Evolutionary conservation across 257 asterid species (phyloP).

Genomic region (Datura wrightii): DNA sequence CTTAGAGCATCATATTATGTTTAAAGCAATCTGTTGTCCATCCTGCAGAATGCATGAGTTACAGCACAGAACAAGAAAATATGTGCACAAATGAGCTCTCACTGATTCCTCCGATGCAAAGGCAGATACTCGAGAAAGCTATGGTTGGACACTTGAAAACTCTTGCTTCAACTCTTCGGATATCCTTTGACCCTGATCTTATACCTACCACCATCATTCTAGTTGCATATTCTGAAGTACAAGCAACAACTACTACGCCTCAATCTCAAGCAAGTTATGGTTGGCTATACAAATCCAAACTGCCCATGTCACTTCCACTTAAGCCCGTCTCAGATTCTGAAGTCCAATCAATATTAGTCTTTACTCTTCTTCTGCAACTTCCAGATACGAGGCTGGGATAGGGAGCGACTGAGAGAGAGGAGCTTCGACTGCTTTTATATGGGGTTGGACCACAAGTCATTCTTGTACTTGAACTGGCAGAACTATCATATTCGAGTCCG

Average conservation of each 20-base stretch:
- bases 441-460: neutral
- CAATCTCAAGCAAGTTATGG: neutral
- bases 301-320: neutral
- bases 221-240: neutral
- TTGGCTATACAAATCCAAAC: neutral
- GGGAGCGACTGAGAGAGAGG: neutral
- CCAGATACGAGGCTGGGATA: neutral
- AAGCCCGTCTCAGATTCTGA: neutral
- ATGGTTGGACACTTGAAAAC: neutral
- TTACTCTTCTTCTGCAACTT: neutral
- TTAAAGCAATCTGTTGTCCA: neutral
- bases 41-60: neutral
- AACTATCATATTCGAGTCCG: neutral
- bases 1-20: neutral
- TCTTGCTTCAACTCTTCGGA: neutral
- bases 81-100: neutral
- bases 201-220: neutral
- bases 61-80: neutral
- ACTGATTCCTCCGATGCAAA: neutral
- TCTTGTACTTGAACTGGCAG: neutral
- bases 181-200: neutral
- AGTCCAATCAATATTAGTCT: neutral
- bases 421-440: neutral
- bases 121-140: neutral
- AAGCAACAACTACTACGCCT: neutral